These are phyloP conservation scores for Populus alba DNA, from an alignment of 345 rosid genomes.

Conservation along the genomic window DNA sequence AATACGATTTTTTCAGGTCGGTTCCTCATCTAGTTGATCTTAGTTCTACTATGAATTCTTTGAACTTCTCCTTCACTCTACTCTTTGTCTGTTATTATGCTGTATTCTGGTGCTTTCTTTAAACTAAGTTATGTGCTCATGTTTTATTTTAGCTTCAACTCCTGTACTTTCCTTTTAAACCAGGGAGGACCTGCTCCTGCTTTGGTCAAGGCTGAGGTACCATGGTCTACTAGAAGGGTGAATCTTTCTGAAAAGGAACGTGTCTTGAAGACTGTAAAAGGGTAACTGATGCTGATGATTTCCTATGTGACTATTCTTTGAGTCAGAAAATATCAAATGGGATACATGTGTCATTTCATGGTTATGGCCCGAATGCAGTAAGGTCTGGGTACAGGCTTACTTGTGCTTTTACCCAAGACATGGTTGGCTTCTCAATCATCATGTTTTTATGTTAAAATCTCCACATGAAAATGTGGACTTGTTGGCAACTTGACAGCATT, in stretches of 20 bases:
- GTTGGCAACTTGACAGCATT: neutral
- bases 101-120: neutral
- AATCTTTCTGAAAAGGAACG: constrained; percentile 78
- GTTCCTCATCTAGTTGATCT: no score
- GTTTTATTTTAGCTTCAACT: constrained; percentile 6
- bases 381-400: neutral
- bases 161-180: constrained; percentile 11
- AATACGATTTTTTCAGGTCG: no score
- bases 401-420: neutral
- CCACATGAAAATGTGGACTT: neutral
- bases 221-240: constrained; percentile 85
- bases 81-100: neutral
- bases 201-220: constrained; percentile 80
- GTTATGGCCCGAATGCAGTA: neutral
- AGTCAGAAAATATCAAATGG: neutral
- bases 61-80: neutral
- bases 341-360: neutral
- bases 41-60: neutral
- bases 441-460: no score
- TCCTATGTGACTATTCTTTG: neutral
- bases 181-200: constrained; percentile 73
- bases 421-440: neutral
- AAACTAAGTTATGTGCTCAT: no score
- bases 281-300: constrained; percentile 45
- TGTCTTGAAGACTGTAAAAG: constrained; percentile 80